A percentile compares a stretch with the other conserved stretches of the same genome.
Evolutionary conservation across 1,284 basidiomycete species (phyloP).

Genomic region (Amylostereum areolatum): DNA sequence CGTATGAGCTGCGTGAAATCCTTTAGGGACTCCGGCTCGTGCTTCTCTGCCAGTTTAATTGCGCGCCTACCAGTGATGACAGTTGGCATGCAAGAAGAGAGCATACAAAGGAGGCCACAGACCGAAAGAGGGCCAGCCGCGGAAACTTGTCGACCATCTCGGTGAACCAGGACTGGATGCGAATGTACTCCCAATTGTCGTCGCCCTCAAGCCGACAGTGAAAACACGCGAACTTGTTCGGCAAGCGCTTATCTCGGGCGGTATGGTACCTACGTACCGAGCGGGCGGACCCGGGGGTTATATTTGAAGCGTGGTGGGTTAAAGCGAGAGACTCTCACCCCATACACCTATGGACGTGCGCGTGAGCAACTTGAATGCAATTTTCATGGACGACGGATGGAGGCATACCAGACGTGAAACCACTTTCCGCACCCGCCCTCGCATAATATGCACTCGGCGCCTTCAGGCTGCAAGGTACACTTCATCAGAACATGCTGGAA

Average conservation of each 20-base stretch:
- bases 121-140: constrained; percentile 68
- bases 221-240: constrained; percentile 56
- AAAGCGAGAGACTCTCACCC: constrained; percentile 37
- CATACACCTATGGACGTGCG: constrained; percentile 56
- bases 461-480: constrained; percentile 33
- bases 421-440: constrained; percentile 63
- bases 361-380: not conserved
- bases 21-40: constrained; percentile 39
- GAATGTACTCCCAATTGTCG: constrained; percentile 62
- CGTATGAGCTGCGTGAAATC: constrained; percentile 32
- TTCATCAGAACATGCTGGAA: too few relatives aligned
- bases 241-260: constrained; percentile 47
- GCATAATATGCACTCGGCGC: constrained; percentile 50
- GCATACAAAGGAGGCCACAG: constrained; percentile 6
- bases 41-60: constrained; percentile 60
- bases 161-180: constrained; percentile 45
- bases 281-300: not conserved
- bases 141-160: constrained; percentile 57
- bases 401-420: constrained; percentile 67
- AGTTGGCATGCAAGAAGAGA: constrained; percentile 2
- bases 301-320: not conserved
- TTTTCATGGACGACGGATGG: not conserved
- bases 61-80: constrained; percentile 45
- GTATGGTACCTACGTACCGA: constrained; percentile 51
- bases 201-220: constrained; percentile 63